Evolutionary conservation across 1,284 basidiomycete species (phyloP), one percentile per base, ranked within the genome.

Genomic region (Jaminaea rosea): DNA sequence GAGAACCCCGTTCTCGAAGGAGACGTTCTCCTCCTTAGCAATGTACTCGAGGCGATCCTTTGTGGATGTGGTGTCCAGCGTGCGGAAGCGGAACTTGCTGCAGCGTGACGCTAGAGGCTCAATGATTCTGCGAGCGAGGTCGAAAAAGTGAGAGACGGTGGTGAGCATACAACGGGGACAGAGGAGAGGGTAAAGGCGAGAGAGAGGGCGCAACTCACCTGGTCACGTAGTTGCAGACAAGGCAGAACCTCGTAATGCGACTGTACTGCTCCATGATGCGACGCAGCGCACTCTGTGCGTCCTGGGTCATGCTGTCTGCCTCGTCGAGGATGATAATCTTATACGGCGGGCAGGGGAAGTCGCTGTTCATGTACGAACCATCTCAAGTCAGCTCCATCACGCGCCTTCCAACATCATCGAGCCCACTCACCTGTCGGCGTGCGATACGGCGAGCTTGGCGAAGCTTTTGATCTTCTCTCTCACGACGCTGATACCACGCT

Each of bases 321-420:
- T 99, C 94, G 70, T 99, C 94, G 17, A 99, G 82, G 58, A 99
- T 97, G 73, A 99, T 87, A 65, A 99, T 94, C 76, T 99, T 99
- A 79, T 90, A 99, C 0, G 94, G 93, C 27, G 94, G 94, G 70
- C 88, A 96, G 24, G 93, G 92, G 71, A 94, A 97, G 49, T 59
- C 61, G 28, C 54, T 46, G 42, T 7, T 10, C 23, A 15, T 4
- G 21, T 32, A 6, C 13, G 39, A 21, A 6, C 21, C 26, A 19
- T 28, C 26, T 46, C 11, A 11, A n/a, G 11, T 23, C n/a, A n/a
- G n/a, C n/a, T n/a, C n/a, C n/a, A n/a, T n/a, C n/a, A n/a, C n/a
- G n/a, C n/a, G n/a, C n/a, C n/a, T n/a, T n/a, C 10, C 15, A 27
- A 46, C 13, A 46, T 19, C 13, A 8, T 10, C 13, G 7, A n/a